phyloP scores from a whole-genome alignment of 345 rosid species.

The Lepidium sativum region DNA sequence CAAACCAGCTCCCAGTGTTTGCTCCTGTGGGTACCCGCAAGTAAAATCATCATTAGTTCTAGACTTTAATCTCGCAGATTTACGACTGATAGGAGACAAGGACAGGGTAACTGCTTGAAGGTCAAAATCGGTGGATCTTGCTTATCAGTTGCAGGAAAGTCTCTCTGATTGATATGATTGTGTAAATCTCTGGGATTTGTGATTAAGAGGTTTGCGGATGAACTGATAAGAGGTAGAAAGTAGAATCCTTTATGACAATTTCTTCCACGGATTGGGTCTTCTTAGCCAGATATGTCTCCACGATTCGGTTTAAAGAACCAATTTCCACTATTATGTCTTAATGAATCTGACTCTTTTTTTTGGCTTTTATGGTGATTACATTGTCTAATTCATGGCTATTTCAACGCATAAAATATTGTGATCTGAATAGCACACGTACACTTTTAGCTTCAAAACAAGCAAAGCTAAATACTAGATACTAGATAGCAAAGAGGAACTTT shows the following conservation, averaged over 20 bases:
- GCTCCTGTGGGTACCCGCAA: slow-evolving; percentile 55
- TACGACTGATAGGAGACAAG: background rate
- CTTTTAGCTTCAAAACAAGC: background rate
- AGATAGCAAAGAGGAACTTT: no score
- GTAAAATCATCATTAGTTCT: slow-evolving; percentile 16
- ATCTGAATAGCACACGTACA: background rate
- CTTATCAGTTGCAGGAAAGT: slow-evolving; percentile 4
- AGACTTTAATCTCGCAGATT: background rate
- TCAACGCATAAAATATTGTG: background rate
- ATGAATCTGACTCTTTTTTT: background rate
- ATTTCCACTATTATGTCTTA: slow-evolving; percentile 4
- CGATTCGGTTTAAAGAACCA: background rate
- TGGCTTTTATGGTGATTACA: background rate
- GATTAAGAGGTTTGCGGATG: background rate
- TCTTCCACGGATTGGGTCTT: slow-evolving; percentile 13
- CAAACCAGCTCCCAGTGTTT: slow-evolving; percentile 94
- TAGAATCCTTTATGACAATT: slow-evolving; percentile 15
- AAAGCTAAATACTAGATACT: background rate
- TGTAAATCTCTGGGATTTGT: background rate
- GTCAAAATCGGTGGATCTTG: background rate
- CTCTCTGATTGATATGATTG: background rate
- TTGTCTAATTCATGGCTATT: background rate
- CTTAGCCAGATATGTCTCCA: background rate
- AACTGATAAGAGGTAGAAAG: slow-evolving; percentile 8
- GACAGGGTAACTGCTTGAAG: background rate